Conservation (phyloP, 2,329 filamentous ascomycete genomes). For the Fonsecaea nubica region DNA sequence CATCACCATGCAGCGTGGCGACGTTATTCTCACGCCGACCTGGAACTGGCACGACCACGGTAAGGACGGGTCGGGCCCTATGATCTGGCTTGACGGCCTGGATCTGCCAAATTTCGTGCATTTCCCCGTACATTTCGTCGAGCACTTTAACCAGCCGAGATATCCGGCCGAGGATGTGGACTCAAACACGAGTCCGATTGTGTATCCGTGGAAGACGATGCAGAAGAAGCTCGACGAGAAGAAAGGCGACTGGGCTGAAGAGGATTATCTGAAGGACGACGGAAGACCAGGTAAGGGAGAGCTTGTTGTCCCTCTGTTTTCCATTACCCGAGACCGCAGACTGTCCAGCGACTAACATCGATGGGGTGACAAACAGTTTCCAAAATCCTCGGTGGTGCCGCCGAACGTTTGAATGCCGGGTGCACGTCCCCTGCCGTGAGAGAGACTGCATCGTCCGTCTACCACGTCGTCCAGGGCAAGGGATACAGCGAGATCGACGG, state of each 20-base stretch:
- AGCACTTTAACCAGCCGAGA: conserved; percentile 56
- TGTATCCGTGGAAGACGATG: conserved; percentile 60
- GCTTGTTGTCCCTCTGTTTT: not conserved
- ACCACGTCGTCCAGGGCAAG: conserved; percentile 59
- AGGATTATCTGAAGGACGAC: conserved; percentile 47
- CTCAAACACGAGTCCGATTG: conserved; percentile 48
- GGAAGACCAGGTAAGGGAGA: conserved; percentile 37
- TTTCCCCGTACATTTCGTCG: conserved; percentile 61
- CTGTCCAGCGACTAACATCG: not conserved
- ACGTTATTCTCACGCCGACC: conserved; percentile 63
- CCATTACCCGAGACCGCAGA: not conserved
- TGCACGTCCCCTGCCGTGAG: conserved; percentile 48
- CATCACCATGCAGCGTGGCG: conserved; percentile 60
- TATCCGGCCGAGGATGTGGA: conserved; percentile 57
- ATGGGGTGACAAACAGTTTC: conserved; percentile 24
- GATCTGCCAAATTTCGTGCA: conserved; percentile 61
- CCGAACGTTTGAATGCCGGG: conserved; percentile 53
- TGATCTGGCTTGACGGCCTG: conserved; percentile 65
- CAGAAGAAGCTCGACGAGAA: conserved; percentile 50
- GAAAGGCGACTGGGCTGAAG: conserved; percentile 42
- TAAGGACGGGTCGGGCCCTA: conserved; percentile 61
- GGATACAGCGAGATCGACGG: conserved; percentile 44
- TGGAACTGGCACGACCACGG: conserved; percentile 69
- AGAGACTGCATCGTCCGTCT: conserved; percentile 61
- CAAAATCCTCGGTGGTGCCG: conserved; percentile 57